Percentiles rank a stretch among this genome's conserved stretches.
Evolutionary conservation across 2,329 filamentous ascomycete species (phyloP).

Genomic region (Sclerotiophoma versabilis): DNA sequence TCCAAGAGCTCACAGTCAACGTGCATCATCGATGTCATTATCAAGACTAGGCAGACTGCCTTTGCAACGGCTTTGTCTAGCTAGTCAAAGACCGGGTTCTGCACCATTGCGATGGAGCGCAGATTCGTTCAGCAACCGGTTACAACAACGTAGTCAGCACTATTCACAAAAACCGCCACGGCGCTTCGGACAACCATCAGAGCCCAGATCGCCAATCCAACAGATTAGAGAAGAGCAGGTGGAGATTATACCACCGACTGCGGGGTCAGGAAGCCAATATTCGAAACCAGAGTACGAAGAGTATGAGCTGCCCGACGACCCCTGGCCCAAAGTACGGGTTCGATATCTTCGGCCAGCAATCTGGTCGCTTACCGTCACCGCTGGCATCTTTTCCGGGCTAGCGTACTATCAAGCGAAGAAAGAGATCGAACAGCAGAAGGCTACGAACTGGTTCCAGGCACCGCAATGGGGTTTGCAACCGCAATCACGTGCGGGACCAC

Average conservation of each 20-base stretch:
- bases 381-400: conserved; percentile 37
- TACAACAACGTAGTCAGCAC: conserved; percentile 16
- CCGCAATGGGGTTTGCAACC: conserved; percentile 25
- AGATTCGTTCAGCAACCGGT: background rate
- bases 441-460: conserved; percentile 25
- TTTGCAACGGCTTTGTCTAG: background rate
- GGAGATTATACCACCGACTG: conserved; percentile 5
- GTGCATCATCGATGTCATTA: conserved; percentile 12
- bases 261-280: conserved; percentile 1
- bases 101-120: conserved; percentile 1
- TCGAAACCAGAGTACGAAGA: conserved; percentile 4
- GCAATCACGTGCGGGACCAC: conserved; percentile 24
- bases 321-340: conserved; percentile 26
- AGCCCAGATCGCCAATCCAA: conserved; percentile 10
- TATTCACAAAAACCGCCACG: conserved; percentile 9
- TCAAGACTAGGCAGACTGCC: conserved; percentile 1
- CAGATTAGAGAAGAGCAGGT: conserved; percentile 14
- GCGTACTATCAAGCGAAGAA: conserved; percentile 40
- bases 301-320: conserved; percentile 1
- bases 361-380: conserved; percentile 37
- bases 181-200: conserved; percentile 11
- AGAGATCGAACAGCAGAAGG: conserved; percentile 32
- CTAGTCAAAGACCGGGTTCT: background rate
- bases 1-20: background rate
- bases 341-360: conserved; percentile 39